Evolutionary conservation across 1,284 basidiomycete species (phyloP).

Genomic region (Macrocystidia cucumis): DNA sequence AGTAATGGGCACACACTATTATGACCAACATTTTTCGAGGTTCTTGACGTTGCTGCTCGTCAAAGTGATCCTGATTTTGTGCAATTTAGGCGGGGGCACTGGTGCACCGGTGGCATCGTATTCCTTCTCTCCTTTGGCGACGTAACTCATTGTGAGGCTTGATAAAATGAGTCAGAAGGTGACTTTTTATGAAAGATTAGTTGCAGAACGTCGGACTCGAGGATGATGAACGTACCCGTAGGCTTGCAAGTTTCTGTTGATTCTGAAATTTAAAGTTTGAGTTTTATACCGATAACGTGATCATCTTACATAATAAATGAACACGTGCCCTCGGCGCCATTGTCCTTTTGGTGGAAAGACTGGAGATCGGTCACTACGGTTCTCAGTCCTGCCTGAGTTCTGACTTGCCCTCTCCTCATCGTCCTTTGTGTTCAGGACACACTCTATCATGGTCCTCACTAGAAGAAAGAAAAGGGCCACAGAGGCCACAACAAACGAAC

Average conservation of each 20-base stretch:
- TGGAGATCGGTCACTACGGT: slow-evolving; percentile 2
- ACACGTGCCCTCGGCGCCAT: slow-evolving; percentile 17
- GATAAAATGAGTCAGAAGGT: slow-evolving; percentile 67
- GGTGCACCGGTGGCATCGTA: slow-evolving; percentile 89
- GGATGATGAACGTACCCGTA: slow-evolving; percentile 30
- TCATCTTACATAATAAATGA: slow-evolving; percentile 18
- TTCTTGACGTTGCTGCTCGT: slow-evolving; percentile 98
- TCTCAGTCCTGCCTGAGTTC: slow-evolving; percentile 17
- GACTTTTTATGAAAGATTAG: slow-evolving; percentile 34
- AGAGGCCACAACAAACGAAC: slow-evolving; percentile 17
- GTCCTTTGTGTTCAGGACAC: slow-evolving; percentile 2
- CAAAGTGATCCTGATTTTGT: slow-evolving; percentile 99
- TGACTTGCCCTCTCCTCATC: slow-evolving; percentile 18
- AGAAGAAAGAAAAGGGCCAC: slow-evolving; percentile 32
- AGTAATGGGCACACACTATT: background rate
- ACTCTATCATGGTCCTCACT: slow-evolving; percentile 29
- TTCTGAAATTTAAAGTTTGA: slow-evolving; percentile 29
- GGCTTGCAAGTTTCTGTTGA: slow-evolving; percentile 32
- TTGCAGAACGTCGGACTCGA: background rate
- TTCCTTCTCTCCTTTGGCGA: slow-evolving; percentile 99
- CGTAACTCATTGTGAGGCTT: slow-evolving; percentile 89
- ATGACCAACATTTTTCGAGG: slow-evolving; percentile 88
- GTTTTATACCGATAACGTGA: too few species aligned
- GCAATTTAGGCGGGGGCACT: slow-evolving; percentile 84
- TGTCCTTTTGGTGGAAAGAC: slow-evolving; percentile 12